Evolutionary conservation across 2,329 filamentous ascomycete genomes (phyloP).

Genomic region (Neonectria hederae): DNA sequence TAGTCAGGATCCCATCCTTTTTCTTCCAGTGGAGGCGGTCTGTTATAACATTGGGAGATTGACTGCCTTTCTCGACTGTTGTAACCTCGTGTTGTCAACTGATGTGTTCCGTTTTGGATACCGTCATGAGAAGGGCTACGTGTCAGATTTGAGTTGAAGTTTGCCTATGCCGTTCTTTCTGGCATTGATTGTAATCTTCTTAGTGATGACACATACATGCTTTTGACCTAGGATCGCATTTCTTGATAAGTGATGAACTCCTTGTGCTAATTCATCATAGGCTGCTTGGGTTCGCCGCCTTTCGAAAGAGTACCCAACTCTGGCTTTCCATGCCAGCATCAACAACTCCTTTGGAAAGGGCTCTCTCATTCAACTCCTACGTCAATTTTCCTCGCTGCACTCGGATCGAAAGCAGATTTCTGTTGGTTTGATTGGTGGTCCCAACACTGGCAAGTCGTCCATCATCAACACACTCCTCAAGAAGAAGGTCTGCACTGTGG

Average conservation of each 20-base stretch:
- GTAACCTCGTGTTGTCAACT: conserved; percentile 59
- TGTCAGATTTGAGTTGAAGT: conserved; percentile 95
- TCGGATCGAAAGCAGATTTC: conserved; percentile 93
- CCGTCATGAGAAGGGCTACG: conserved; percentile 80
- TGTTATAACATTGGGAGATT: conserved; percentile 99
- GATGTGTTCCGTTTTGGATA: conserved; percentile 90
- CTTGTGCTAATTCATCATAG: conserved; percentile 58
- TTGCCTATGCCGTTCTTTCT: conserved; percentile 68
- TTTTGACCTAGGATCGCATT: conserved; percentile 20
- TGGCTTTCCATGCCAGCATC: conserved; percentile 93
- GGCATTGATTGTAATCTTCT: conserved; percentile 83
- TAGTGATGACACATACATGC: conserved; percentile 96
- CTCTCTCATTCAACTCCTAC: conserved; percentile 87
- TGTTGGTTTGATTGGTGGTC: conserved; percentile 80
- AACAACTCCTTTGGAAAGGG: conserved; percentile 98
- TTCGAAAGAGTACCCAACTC: conserved; percentile 90
- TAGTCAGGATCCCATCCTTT: conserved; percentile 87
- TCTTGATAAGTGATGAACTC: conserved; percentile 26
- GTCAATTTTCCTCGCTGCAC: conserved; percentile 92
- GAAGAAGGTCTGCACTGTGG: conserved; percentile 93
- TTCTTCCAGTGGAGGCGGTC: conserved; percentile 81
- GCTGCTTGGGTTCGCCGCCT: conserved; percentile 91
- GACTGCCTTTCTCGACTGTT: conserved; percentile 62
- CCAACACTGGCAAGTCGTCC: conserved; percentile 94
- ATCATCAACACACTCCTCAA: conserved; percentile 96